Base-by-base conservation (phyloP, 108 stramenopile species). In the Cyclotella kingstonii region DNA sequence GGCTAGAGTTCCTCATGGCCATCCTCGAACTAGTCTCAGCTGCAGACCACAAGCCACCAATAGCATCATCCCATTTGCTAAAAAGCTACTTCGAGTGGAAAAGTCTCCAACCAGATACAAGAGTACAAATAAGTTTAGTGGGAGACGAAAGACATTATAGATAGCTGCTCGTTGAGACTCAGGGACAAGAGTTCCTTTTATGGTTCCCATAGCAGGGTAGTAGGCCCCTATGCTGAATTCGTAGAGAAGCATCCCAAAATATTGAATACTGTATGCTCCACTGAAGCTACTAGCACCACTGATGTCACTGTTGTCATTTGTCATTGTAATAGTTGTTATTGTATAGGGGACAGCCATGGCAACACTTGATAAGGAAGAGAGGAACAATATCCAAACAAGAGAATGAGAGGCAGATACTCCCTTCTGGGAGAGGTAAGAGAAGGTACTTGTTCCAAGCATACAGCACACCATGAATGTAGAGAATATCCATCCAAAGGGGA, bases 201-300 rank as follows among this genome's bases (percentile, higher is more conserved):
- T 76, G 7, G 91, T 96, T 26, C 90, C 95, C 74, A 97, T 93
- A 23, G 90, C 77, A 3, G 98, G 96, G 49, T 86, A 97, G 78
- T 97, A 98, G 61, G 93, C 76, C 15, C 98, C 98, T 18, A 97
- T 95, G 64, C 85, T 86, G 17, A 82, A 81, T 70, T 98, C 98
- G 77, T 97, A 98, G 1, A 89, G 40, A 27, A 89, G 73, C 82
- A 98, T 95, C 28, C 82, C 94, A 22, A 79, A 5, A 52, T 90
- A 89, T 31, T 83, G 67, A 10, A 92, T 40, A 2, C 79, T 81
- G 14, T 77, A 23, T 1, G 63, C 62, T 9, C 53, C 60, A 43
- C 73, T 58, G 19, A 80, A 46, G 66, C 34, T 1, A 52, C 61
- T 11, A 82, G 4, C 2, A 64, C 80, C 11, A 78, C 73, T 15